These are phyloP conservation scores for Neostapfia colusana DNA, from an alignment of 176 grass and related monocot genomes.

Conservation along the genomic window DNA sequence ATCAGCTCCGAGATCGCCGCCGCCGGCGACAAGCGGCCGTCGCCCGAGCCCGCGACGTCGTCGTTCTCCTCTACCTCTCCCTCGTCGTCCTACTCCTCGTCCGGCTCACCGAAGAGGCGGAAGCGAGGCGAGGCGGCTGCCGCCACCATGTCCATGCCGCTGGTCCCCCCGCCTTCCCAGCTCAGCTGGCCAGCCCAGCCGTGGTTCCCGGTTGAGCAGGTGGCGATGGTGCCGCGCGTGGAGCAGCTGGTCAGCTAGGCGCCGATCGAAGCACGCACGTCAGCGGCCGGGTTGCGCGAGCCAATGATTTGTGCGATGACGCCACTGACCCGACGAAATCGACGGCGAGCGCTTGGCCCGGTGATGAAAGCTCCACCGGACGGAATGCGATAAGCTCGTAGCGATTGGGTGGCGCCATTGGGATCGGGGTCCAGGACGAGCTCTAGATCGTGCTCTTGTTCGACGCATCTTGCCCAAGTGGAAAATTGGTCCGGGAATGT, in stretches of 20 bases:
- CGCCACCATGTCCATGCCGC: conserved; percentile 48
- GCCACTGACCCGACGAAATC: background rate
- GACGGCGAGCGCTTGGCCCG: background rate
- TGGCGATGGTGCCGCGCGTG: conserved; percentile 31
- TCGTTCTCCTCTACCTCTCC: conserved; percentile 24
- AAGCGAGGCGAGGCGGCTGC: conserved; percentile 66
- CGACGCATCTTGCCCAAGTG: conserved; percentile 48
- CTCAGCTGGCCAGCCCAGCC: conserved; percentile 38
- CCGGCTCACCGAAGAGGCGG: conserved; percentile 55
- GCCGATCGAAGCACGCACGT: background rate
- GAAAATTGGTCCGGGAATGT: background rate
- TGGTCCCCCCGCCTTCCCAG: conserved; percentile 31
- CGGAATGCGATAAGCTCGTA: conserved; percentile 34
- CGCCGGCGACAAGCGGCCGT: conserved; percentile 49
- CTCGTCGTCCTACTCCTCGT: conserved; percentile 28
- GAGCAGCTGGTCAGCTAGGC: conserved; percentile 60
- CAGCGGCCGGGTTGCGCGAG: background rate
- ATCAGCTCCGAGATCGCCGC: conserved; percentile 59
- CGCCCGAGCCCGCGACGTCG: conserved; percentile 45
- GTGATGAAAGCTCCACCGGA: conserved; percentile 32
- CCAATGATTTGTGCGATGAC: background rate
- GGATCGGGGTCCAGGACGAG: background rate
- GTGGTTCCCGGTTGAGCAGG: conserved; percentile 53
- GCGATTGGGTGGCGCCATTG: conserved; percentile 31
- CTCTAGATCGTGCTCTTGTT: background rate